Base-by-base conservation (phyloP, 352 stramenopile species). In the Nothophytophthora sp. region DNA sequence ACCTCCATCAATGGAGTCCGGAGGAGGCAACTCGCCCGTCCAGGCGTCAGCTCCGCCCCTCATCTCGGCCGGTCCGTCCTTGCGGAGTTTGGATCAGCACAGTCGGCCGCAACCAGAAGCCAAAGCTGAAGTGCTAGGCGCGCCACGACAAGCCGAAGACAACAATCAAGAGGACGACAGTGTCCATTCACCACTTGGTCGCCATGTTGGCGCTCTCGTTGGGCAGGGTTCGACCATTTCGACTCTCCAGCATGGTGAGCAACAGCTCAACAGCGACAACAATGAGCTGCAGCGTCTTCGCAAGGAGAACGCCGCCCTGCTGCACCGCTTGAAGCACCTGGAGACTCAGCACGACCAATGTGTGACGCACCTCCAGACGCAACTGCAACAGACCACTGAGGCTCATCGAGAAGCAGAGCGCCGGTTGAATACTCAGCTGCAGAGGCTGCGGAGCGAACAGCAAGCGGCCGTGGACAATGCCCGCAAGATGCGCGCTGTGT, bases 401-500 rank as follows among this genome's bases (percentile, higher is more conserved):
- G 54, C 27, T 1, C 55, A 65, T 38, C 53, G n/a, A 19, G 36
- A 55, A 39, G 41, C 55, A 2, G 62, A 71, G n/a, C 25, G 58
- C 5, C 48, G 35, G 1, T 46, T 67, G 25, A 38, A 37, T 12
- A 23, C 29, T 1, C 46, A 67, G 32, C 38, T 71, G 13, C 23
- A 56, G 3, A 36, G 25, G 29, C 43, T 67, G 5, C 33, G 48
- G 20, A 38, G 52, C 9, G 46, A 63, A 24, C 56, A 71, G 19
- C 33, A 59, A 54, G 50, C 29, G 0, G 56, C 62, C 8, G 62
- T 43, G 15, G 62, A 71, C 29, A 67, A 58, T 38, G 56, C 56
- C n/a, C 60, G 49, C 30, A 65, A 65, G 33, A 43, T 69, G 19
- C 48, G 55, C 29, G 35, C 25, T 2, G 32, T 69, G 22, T 39